Evolutionary conservation across 768 basidiomycete species (phyloP).

Genomic region (Asterophora parasitica): DNA sequence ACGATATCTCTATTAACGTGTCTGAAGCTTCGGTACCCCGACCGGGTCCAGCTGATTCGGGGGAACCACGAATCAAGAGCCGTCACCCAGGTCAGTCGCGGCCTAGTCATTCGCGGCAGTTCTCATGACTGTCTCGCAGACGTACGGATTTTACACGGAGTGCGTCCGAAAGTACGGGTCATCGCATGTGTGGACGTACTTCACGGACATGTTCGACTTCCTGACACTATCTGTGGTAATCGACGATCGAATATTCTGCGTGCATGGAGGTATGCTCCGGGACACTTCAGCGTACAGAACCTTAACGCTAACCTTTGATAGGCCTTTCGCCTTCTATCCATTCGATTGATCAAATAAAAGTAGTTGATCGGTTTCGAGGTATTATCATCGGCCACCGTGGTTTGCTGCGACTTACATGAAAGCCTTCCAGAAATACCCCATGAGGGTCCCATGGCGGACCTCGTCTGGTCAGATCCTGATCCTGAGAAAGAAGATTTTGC

Average conservation of each 20-base stretch:
- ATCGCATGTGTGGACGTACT: conserved; percentile 97
- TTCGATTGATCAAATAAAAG: conserved; percentile 99
- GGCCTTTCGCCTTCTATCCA: conserved; percentile 97
- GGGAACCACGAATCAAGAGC: conserved; percentile 98
- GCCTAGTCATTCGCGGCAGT: conserved; percentile 17
- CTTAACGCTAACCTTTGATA: conserved; percentile 27
- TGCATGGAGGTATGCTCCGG: conserved; percentile 78
- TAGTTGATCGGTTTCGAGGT: conserved; percentile 98
- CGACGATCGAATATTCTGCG: conserved; percentile 98
- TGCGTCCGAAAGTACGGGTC: conserved; percentile 97
- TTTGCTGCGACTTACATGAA: conserved; percentile 18
- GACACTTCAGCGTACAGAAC: conserved; percentile 8
- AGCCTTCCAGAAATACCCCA: conserved; percentile 85
- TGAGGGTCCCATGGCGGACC: conserved; percentile 99
- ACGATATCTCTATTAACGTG: conserved; percentile 97
- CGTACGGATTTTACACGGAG: conserved; percentile 98
- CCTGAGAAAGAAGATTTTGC: conserved; percentile 99
- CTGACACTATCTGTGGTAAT: conserved; percentile 96
- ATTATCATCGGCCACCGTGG: conserved; percentile 16
- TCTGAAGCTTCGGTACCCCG: conserved; percentile 94
- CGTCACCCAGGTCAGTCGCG: conserved; percentile 83
- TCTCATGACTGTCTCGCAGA: conserved; percentile 48
- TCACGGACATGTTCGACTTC: conserved; percentile 99
- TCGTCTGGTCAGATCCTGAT: conserved; percentile 99
- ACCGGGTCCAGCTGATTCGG: conserved; percentile 92